Conservation (phyloP, 805 yeast genomes). For the Saccharomycopsis schoenii region DNA sequence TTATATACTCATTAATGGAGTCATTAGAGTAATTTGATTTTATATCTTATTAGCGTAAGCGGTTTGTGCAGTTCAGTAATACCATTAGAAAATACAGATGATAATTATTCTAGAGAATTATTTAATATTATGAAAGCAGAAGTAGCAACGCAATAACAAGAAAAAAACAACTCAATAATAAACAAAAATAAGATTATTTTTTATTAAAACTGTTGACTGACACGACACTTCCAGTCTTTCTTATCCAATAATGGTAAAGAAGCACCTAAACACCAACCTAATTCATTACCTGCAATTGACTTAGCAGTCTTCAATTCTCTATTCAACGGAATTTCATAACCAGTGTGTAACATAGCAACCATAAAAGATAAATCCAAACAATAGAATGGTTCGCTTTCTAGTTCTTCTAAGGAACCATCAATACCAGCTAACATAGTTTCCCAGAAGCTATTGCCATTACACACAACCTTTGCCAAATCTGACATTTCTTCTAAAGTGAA, state of each 20-base stretch:
- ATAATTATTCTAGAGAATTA: too few species aligned
- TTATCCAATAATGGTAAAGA: constrained; percentile 79
- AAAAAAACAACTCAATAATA: neutral
- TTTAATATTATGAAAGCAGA: too few species aligned
- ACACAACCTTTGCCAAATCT: constrained; percentile 74
- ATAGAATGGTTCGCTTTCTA: constrained; percentile 82
- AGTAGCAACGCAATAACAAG: neutral
- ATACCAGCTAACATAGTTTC: constrained; percentile 52
- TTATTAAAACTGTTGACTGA: neutral
- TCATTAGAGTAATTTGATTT: neutral
- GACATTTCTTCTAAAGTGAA: constrained; percentile 79
- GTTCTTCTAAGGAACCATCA: constrained; percentile 53
- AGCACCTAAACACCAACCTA: constrained; percentile 99
- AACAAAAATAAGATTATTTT: neutral
- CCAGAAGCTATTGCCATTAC: constrained; percentile 78
- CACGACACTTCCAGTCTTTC: constrained; percentile 59
- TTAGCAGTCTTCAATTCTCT: constrained; percentile 91
- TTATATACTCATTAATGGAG: neutral
- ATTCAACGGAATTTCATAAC: constrained; percentile 85
- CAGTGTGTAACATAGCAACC: constrained; percentile 85
- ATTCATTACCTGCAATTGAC: constrained; percentile 77
- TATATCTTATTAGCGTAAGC: neutral
- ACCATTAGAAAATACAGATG: too few species aligned
- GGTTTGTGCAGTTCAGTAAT: too few species aligned
- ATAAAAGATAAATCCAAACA: constrained; percentile 88